phyloP scores from a whole-genome alignment of 2,329 filamentous ascomycete species.

The Cladosporium sp. region DNA sequence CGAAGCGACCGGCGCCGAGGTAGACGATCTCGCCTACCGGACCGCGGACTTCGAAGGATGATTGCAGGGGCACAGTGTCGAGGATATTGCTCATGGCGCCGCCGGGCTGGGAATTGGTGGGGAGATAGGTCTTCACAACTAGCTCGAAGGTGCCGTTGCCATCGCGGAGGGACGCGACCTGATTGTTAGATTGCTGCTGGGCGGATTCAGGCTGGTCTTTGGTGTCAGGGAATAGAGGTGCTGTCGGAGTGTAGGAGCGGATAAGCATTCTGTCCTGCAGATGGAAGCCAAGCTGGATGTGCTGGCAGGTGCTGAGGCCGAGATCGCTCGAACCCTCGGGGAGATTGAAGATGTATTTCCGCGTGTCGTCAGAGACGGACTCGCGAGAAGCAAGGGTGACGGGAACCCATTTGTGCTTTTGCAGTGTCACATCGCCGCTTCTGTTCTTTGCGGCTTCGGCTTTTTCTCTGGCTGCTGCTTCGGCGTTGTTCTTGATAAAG shows the following conservation, averaged over 20 bases:
- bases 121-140: slow-evolving; percentile 49
- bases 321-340: slow-evolving; percentile 37
- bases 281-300: slow-evolving; percentile 49
- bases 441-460: slow-evolving; percentile 21
- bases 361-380: slow-evolving; percentile 39
- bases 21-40: slow-evolving; percentile 48
- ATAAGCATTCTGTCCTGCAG: slow-evolving; percentile 47
- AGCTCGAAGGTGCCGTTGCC: slow-evolving; percentile 43
- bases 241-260: slow-evolving; percentile 46
- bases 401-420: slow-evolving; percentile 43
- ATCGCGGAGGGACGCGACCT: slow-evolving; percentile 16
- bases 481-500: slow-evolving; percentile 42
- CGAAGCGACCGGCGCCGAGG: slow-evolving; percentile 41
- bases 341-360: slow-evolving; percentile 43
- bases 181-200: not conserved
- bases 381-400: slow-evolving; percentile 37
- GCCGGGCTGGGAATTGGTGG: slow-evolving; percentile 42
- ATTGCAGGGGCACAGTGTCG: slow-evolving; percentile 43
- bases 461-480: slow-evolving; percentile 35
- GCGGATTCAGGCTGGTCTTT: slow-evolving; percentile 13
- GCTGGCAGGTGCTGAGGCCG: slow-evolving; percentile 47
- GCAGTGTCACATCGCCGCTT: slow-evolving; percentile 31
- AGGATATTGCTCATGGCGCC: slow-evolving; percentile 51
- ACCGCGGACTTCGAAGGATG: slow-evolving; percentile 47
- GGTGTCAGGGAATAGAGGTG: slow-evolving; percentile 35